A percentile compares a stretch with the other conserved stretches of the same genome.
Evolutionary conservation across 1,284 basidiomycete species (phyloP).

Genomic region (Leccinum cinnamomeum): DNA sequence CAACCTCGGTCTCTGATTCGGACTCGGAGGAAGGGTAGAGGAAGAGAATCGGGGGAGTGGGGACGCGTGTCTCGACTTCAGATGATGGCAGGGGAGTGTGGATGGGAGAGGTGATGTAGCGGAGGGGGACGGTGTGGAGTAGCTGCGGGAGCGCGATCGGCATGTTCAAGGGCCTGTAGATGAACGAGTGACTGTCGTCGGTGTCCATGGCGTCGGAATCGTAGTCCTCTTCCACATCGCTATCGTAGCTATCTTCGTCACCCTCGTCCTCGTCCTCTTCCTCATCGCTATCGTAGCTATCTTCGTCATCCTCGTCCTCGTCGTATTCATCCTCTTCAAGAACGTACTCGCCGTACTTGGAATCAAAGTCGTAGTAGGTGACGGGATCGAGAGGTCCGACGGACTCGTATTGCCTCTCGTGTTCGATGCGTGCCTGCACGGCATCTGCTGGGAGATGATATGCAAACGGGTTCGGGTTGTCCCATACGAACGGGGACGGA

Average conservation of each 20-base stretch:
- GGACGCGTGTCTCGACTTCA: background rate
- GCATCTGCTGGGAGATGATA: background rate
- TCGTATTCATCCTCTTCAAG: background rate
- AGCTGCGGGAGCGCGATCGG: slow-evolving; percentile 14
- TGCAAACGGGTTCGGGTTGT: slow-evolving; percentile 20
- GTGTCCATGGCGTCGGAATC: background rate
- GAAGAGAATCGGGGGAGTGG: background rate
- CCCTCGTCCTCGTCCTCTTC: no score
- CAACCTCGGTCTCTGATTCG: background rate
- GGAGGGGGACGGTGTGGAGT: background rate
- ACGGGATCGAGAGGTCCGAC: background rate
- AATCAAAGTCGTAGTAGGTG: background rate
- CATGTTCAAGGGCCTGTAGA: background rate
- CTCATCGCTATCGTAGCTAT: background rate
- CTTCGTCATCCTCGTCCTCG: no score
- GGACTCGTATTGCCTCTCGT: slow-evolving; percentile 2
- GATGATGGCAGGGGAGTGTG: background rate
- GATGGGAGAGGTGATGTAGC: background rate
- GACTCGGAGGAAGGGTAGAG: background rate
- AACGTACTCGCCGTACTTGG: background rate
- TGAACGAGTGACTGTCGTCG: background rate
- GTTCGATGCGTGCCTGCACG: slow-evolving; percentile 5
- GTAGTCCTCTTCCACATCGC: background rate
- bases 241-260: background rate
- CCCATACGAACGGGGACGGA: slow-evolving; percentile 17